Evolutionary conservation across 2,329 filamentous ascomycete species (phyloP), one percentile per base, ranked within the genome.

Genomic region (Nigrospora sphaerica): DNA sequence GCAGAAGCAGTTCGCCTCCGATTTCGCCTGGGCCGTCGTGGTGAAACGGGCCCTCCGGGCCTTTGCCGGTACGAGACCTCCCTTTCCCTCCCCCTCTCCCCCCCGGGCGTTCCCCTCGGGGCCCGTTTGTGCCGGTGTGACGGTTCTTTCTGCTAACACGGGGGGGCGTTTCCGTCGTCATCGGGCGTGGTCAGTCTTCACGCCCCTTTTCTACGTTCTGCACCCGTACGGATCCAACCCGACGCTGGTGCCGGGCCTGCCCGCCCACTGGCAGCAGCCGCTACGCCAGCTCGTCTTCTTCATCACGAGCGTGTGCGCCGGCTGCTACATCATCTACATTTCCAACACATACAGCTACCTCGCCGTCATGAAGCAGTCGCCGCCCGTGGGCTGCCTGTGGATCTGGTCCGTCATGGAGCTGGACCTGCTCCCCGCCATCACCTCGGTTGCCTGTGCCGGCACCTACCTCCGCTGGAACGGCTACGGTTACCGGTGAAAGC

Each of bases 361-460:
- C 55, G 86, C 86, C 7, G 83, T 95, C 17, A 91, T 97, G 88
- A 95, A 95, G 70, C 83, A 81, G 52, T 86, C 90, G 0, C 93
- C 93, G n/a, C 83, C 90, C 6, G 64, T 96, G 13, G 93, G 89
- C 0, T 92, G 88, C 36, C 65, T 97, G 16, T 97, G 92, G 91
- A 78, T 97, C 5, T 97, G 92, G 90, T 82, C 86, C 32, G 84
- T 97, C 18, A 76, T 97, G 16, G 93, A 98, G 69, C 77, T 96
- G 67, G 77, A 88, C 46, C 70, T 95, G 36, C 59, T 73, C 0
- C 82, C 78, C 58, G 87, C 86, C 0, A 68, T 84, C 2, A 54
- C 66, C 12, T 84, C 80, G 53, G 60, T 84, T 33, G 61, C 63
- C 3, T 53, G 67, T 2, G 68, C 71, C 2, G 70, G 57, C 1